Base-by-base conservation (phyloP, 345 rosid species). In the Aquilaria yunnanensis region DNA sequence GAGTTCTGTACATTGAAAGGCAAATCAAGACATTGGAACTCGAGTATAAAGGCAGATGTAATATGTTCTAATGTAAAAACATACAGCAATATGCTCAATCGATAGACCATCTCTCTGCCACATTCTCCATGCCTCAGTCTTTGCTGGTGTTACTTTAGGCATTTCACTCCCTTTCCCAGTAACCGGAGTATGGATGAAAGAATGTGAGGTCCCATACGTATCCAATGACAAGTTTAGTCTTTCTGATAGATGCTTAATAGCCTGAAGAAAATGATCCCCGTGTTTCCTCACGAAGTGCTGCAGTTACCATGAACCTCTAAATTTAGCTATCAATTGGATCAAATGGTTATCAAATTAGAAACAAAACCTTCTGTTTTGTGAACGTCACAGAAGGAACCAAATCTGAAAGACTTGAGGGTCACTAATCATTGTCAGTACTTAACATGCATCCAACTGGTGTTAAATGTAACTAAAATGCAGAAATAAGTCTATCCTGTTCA, bases 91-190 rank as follows among this genome's bases (percentile, higher is more conserved):
- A 56, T 52, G 57, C 43, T 71, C 67, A 54, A 80, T 47, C 43
- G 84, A 62, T 14, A 71, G 69, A 58, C 81, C 77, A 47, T 74
- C 71, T 66, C 72, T 75, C 55, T 64, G 67, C 84, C 84, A 80
- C 77, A 71, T 64, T 57, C 64, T 77, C 84, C 84, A 80, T 51
- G 84, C 81, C 62, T 77, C 81, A 45, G 37, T 61, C 67, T 80
- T 80, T 1, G 81, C 81, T 4, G 79, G 69, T 11, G 73, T 8
- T 60, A 80, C 14, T 51, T 69, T 80, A 56, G 61, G 55, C 54
- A 55, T 62, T 43, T 49, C 46, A 62, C 51, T 69, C 58, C 67
- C 32, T 49, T 37, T 37, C 2, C 51, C 56, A 57, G 32, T 30
- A 31, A 53, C 62, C 47, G 67, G 64, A 56, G 59, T 67, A 3